Conservation (phyloP, 176 grass and related monocot genomes). For the Dactylis glomerata region DNA sequence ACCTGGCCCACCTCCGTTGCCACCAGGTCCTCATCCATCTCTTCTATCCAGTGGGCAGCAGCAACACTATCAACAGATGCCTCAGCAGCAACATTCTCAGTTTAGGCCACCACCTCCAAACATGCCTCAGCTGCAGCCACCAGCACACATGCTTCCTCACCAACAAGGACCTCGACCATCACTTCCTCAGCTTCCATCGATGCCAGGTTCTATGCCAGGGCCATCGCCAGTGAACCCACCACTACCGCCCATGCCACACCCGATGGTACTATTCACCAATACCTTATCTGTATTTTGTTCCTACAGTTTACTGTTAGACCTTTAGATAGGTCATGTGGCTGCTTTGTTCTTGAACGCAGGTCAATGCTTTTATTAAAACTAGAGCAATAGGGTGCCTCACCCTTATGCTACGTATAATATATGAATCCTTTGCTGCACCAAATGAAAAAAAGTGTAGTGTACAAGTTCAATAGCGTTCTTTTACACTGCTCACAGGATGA, state of each 20-base stretch:
- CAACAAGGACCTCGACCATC: conserved; percentile 62
- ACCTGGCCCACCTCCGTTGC: conserved; percentile 78
- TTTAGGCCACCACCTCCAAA: conserved; percentile 69
- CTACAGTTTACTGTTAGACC: neutral
- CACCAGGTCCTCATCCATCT: conserved; percentile 95
- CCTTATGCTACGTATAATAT: neutral
- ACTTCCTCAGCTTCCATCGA: conserved; percentile 47
- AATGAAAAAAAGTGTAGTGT: neutral
- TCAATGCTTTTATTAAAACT: neutral
- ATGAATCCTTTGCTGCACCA: neutral
- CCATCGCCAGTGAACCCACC: conserved; percentile 59
- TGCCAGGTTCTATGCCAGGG: conserved; percentile 54
- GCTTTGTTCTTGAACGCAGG: neutral
- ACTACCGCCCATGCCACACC: conserved; percentile 76
- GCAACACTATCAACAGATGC: conserved; percentile 74
- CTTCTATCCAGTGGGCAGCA: conserved; percentile 80
- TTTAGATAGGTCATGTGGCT: neutral
- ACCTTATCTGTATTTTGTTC: neutral
- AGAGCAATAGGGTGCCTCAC: neutral
- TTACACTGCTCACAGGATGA: neutral
- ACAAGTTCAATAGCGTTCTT: neutral
- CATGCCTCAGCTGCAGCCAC: conserved; percentile 67
- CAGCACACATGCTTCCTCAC: conserved; percentile 75
- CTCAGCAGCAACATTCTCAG: conserved; percentile 69
- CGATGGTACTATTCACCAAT: conserved; percentile 57